Conservation (phyloP, 371 early-diverging fungal genomes). For the Mucor mucedo region DNA sequence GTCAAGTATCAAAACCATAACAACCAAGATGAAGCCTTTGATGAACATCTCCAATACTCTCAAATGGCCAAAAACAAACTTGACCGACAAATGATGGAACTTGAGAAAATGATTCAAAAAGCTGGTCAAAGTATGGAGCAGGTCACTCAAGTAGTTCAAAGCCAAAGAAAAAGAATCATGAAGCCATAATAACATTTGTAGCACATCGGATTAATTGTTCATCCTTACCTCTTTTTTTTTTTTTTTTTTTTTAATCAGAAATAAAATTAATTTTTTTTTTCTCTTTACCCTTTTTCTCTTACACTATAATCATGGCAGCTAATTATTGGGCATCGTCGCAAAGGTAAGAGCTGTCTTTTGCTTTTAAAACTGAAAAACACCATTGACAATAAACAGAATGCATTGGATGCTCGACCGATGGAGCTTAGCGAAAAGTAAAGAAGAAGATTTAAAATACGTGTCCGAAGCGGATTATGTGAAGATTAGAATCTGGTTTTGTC, state of each 20-base stretch:
- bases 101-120: constrained; percentile 46
- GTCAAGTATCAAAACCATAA: constrained; percentile 8
- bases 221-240: background rate
- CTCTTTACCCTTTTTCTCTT: background rate
- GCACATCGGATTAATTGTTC: background rate
- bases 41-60: constrained; percentile 22
- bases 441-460: constrained; percentile 64
- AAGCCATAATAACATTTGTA: background rate
- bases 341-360: constrained; percentile 40
- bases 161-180: constrained; percentile 27
- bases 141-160: constrained; percentile 36
- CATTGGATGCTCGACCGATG: constrained; percentile 71
- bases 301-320: constrained; percentile 64
- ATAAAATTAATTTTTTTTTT: background rate
- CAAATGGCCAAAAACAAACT: constrained; percentile 31
- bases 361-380: background rate
- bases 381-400: constrained; percentile 42
- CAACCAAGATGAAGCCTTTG: background rate
- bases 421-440: constrained; percentile 56
- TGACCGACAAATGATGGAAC: constrained; percentile 40
- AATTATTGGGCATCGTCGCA: constrained; percentile 81
- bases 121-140: constrained; percentile 44
- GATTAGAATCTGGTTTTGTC: constrained; percentile 72
- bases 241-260: background rate
- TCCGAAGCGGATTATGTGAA: constrained; percentile 63